Evolutionary conservation across 2,329 filamentous ascomycete species (phyloP).

Genomic region (Zymoseptoria tritici): DNA sequence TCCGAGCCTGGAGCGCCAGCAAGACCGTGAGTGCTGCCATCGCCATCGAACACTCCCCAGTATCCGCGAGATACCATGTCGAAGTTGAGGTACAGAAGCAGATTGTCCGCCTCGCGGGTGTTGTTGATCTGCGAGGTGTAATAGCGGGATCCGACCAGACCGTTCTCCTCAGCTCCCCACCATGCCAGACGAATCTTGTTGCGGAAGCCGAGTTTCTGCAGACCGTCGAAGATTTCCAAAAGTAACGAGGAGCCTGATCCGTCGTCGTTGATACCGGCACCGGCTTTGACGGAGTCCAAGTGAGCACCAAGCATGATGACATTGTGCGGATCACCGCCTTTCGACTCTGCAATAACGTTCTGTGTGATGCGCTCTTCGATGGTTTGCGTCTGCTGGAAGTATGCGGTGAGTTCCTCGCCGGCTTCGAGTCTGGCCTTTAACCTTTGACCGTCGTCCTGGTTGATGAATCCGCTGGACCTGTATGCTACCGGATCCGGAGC

Average conservation of each 20-base stretch:
- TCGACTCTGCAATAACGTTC: conserved; percentile 56
- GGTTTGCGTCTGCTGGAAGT: conserved; percentile 37
- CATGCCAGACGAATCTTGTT: conserved; percentile 35
- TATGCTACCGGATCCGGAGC: conserved; percentile 45
- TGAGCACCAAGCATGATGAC: conserved; percentile 46
- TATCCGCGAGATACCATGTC: conserved; percentile 54
- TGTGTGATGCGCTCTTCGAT: conserved; percentile 39
- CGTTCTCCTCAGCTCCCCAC: conserved; percentile 33
- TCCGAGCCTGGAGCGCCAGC: conserved; percentile 55
- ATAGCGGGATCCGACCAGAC: conserved; percentile 32
- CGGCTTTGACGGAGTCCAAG: conserved; percentile 30
- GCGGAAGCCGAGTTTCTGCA: conserved; percentile 47
- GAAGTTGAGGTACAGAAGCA: conserved; percentile 35
- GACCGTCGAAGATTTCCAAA: conserved; percentile 31
- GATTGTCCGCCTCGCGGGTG: conserved; percentile 26
- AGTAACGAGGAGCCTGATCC: conserved; percentile 31
- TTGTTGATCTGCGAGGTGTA: conserved; percentile 32
- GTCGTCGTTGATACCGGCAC: conserved; percentile 36
- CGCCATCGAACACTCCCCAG: conserved; percentile 48
- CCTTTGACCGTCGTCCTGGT: conserved; percentile 50
- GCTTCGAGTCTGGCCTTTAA: conserved; percentile 48
- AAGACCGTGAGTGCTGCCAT: conserved; percentile 46
- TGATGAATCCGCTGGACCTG: conserved; percentile 56
- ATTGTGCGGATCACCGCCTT: conserved; percentile 50
- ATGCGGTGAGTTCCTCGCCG: conserved; percentile 32